Evolutionary conservation across 2,329 filamentous ascomycete genomes (phyloP).

Genomic region (Cordyceps fumosorosea): DNA sequence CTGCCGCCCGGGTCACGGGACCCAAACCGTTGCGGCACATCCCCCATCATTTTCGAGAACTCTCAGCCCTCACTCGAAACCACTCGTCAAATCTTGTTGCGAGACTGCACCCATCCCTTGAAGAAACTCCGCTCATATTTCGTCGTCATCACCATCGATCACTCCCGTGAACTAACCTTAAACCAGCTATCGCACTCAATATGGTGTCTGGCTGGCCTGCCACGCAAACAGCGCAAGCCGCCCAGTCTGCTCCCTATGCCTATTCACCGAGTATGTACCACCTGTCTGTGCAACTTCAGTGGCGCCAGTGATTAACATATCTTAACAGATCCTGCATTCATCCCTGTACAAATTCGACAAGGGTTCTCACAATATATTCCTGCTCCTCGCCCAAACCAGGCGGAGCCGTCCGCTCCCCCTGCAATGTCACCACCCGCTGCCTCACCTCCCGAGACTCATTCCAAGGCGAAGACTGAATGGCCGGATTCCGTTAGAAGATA

Average conservation of each 20-base stretch:
- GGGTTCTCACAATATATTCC: slow-evolving; percentile 44
- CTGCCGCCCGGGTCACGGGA: slow-evolving; percentile 11
- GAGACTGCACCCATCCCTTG: background rate
- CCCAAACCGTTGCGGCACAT: background rate
- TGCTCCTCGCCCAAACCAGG: slow-evolving; percentile 26
- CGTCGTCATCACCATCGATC: background rate
- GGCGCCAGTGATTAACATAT: slow-evolving; percentile 19
- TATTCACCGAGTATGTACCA: slow-evolving; percentile 33
- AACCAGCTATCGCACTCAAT: slow-evolving; percentile 13
- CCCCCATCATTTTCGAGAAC: background rate
- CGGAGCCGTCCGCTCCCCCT: slow-evolving; percentile 17
- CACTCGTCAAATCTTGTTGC: background rate
- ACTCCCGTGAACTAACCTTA: slow-evolving; percentile 14
- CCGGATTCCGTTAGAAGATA: slow-evolving; percentile 77
- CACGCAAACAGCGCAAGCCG: slow-evolving; percentile 34
- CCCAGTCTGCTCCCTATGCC: slow-evolving; percentile 30
- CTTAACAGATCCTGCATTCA: slow-evolving; percentile 47
- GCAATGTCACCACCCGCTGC: slow-evolving; percentile 17
- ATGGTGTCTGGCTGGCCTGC: slow-evolving; percentile 34
- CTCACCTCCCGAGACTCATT: slow-evolving; percentile 25
- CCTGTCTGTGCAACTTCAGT: background rate
- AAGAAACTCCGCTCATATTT: background rate
- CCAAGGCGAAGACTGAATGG: slow-evolving; percentile 66
- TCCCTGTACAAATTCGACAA: slow-evolving; percentile 56
- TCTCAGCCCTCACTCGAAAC: background rate